Evolutionary conservation across 768 basidiomycete genomes (phyloP), one percentile per base, ranked within the genome.

Genomic region (Boletus insuetus): DNA sequence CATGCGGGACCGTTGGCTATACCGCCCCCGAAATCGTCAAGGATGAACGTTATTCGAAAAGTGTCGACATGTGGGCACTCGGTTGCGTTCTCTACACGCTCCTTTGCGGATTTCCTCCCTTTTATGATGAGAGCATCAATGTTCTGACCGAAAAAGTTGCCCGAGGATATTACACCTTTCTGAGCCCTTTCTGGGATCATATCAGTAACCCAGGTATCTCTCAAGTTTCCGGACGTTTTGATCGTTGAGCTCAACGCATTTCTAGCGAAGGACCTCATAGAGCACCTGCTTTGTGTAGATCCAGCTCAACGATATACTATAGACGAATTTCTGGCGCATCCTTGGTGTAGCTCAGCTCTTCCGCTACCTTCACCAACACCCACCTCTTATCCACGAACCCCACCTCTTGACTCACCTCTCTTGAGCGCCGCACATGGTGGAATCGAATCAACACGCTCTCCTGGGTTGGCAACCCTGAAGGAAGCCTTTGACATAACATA

Each of bases 111-210:
- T 97, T 98, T 73, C 91, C 90, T 44, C 97, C 97, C 1, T 99
- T 99, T 76, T 99, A 98, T 73, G 97, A 99, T 61, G 97, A 99
- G 72, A 95, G 91, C 67, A 99, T 99, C 74, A 94, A 90, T 63
- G 94, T 98, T 39, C 81, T 98, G 42, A 98, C 97, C 0, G 96
- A 98, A 73, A 99, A 99, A 73, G 97, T 99, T 22, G 97, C 97
- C 3, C 79, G 89, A 56, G 97, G 97, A 6, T 90, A 97, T 69
- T 99, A 98, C 71, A 98, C 97, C 1, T 99, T 99, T 79, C 76
- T 99, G 46, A 96, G 92, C 64, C 97, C 97, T 3, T 99, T 98
- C 94, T 99, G 97, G 97, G 96, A 99, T 64, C 91, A 97, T 61
- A 92, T 98, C 59, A 91, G 87, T 57, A 68, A 76, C 56, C 81